These are phyloP conservation scores for Colletotrichum sp. DNA, from an alignment of 2,329 filamentous ascomycete genomes.

Conservation along the genomic window DNA sequence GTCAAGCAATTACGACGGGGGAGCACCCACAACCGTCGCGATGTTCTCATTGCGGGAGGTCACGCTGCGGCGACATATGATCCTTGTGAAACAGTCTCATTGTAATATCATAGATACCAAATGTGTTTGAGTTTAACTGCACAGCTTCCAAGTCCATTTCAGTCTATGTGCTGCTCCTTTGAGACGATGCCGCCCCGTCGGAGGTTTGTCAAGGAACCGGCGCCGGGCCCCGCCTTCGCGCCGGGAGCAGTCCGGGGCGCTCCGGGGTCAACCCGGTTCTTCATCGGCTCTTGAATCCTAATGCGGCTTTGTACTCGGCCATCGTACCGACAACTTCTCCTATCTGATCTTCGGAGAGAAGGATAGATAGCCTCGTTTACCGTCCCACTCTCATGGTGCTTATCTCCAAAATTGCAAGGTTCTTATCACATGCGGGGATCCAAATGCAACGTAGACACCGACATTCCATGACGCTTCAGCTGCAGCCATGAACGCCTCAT, in stretches of 20 bases:
- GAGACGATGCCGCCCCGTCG: neutral
- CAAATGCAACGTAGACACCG: neutral
- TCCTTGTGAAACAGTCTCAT: neutral
- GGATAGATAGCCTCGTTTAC: neutral
- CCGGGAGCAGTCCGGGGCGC: neutral
- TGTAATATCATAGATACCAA: neutral
- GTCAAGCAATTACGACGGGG: neutral
- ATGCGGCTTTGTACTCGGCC: neutral
- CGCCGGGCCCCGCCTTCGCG: neutral
- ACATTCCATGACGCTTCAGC: neutral
- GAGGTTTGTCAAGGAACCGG: neutral
- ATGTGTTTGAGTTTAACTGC: neutral
- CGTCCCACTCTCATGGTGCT: neutral
- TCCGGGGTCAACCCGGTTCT: neutral
- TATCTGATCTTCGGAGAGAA: neutral
- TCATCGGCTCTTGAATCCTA: neutral
- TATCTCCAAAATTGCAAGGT: neutral
- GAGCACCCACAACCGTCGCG: neutral
- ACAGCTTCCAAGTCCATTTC: neutral
- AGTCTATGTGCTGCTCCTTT: neutral
- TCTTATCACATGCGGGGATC: neutral
- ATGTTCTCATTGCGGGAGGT: neutral
- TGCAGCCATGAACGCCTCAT: neutral
- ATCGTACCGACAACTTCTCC: neutral
- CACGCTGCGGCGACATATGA: neutral